Evolutionary conservation across 257 asterid genomes (phyloP).

Genomic region (Rubia yunnanensis): DNA sequence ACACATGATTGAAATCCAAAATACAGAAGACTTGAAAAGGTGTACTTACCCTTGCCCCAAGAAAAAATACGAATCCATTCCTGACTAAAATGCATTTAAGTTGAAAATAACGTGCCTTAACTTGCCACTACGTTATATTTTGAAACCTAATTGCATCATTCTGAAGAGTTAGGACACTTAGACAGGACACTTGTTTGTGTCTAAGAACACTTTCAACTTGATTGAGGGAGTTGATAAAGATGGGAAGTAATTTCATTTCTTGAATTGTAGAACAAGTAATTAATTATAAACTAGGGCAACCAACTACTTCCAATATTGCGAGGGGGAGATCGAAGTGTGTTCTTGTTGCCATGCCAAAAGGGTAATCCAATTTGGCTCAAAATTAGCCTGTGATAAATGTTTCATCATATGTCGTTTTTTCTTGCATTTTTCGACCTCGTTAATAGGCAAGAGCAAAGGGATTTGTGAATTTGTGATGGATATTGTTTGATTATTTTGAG

Average conservation of each 20-base stretch:
- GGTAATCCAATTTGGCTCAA: background rate
- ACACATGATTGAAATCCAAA: too few species aligned
- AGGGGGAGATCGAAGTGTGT: background rate
- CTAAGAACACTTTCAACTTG: background rate
- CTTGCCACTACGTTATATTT: too few species aligned
- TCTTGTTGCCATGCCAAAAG: constrained; percentile 20
- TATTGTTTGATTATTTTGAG: too few species aligned
- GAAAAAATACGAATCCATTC: too few species aligned
- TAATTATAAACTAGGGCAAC: background rate
- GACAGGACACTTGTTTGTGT: background rate
- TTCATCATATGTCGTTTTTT: background rate
- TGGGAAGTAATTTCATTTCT: background rate
- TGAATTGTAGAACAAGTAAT: background rate
- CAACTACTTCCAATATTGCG: background rate
- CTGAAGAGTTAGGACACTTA: background rate
- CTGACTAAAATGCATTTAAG: too few species aligned
- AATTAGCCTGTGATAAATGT: background rate
- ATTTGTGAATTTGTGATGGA: background rate
- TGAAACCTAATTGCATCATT: background rate
- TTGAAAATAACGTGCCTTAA: too few species aligned
- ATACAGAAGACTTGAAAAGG: too few species aligned
- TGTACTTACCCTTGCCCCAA: too few species aligned
- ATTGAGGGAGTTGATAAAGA: background rate
- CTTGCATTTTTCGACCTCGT: background rate
- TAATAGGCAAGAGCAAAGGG: background rate